Evolutionary conservation across 2,329 filamentous ascomycete genomes (phyloP), one percentile per base, ranked within the genome.

Genomic region (Neonectria hederae): DNA sequence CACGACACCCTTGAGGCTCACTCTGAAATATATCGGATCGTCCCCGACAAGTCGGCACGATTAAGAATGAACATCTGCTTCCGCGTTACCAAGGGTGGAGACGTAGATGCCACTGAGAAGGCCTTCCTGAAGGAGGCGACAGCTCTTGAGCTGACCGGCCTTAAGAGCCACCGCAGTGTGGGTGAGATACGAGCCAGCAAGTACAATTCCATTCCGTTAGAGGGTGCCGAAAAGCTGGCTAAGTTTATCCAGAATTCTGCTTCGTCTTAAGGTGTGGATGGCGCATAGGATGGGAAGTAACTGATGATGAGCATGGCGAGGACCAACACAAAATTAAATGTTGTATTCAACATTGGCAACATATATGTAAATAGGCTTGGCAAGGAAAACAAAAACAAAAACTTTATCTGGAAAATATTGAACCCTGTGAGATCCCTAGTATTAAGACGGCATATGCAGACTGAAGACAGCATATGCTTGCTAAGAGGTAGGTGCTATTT

Each of bases 51-150:
- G 80, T 82, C 83, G 22, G 91, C 86, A 3, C 90, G 94, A 61
- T 97, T 92, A 72, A 85, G 93, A 59, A 97, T 98, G 92, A 98
- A 98, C 80, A 92, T 98, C 63, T 97, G 94, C 84, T 97, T 97
- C 85, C 84, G 94, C 17, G 86, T 97, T 19, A 83, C 72, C 68
- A 83, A 82, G 77, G 78, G 83, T 52, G 86, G 84, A 48, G 87
- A 90, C 45, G 82, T 89, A 63, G 88, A 90, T 55, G 89, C 86
- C 13, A 86, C 89, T 22, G 94, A 98, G 78, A 92, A 93, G 79
- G 84, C 84, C 0, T 98, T 98, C 81, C 78, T 98, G 49, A 86
- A 90, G 65, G 88, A 91, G 52, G 90, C 89, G 1, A 87, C 90
- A 64, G 86, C 87, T 65, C 83, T 83, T 57, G 89, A 91, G 0